Base-by-base conservation (phyloP, 306 rosid genomes). In the Lathyrus aphaca region DNA sequence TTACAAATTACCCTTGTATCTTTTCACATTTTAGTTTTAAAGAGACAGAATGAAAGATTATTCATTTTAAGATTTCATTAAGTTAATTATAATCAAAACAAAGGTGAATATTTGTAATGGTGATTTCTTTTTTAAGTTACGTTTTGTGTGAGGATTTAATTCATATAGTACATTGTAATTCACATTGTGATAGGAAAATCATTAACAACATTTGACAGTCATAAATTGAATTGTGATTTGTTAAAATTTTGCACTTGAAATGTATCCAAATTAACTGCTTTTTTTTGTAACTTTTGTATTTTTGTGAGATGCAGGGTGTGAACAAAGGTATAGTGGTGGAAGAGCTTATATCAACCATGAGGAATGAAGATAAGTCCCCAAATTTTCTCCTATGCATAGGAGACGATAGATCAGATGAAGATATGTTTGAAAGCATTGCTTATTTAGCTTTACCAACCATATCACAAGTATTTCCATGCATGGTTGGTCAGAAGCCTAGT, bases 351-450 rank as follows among this genome's bases (percentile, higher is more conserved):
- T 84, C 89, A 62, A 72, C 40, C 5, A 80, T 86, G 89, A 8
- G 72, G 30, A 86, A 63, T 10, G 60, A 25, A 4, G 89, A 82
- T 8, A 82, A 64, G 63, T 71, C 79, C 14, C 89, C 85, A n/a
- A 91, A 89, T 86, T 86, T 89, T 72, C 77, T 86, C 12, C 57
- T 89, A 29, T 89, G 91, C 84, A 77, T 89, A 6, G 96, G 96
- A 45, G 96, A 89, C 61, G 96, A 89, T 64, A 74, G 83, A 6
- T 89, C 96, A 12, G 96, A 89, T 35, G 96, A 89, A 62, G 89
- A 84, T 54, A 89, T 89, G 96, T 86, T 89, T 35, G 85, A 81
- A 69, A 76, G 85, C 65, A 84, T 86, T 66, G 79, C 74, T 38
- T 66, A 71, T 82, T 72, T 83, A 5, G 73, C 74, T 1, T 46